Percentiles rank a stretch among this genome's conserved stretches.
These are phyloP conservation scores for Fusarium abutilonis DNA, from an alignment of 2,329 filamentous ascomycete species.

Conservation along the genomic window DNA sequence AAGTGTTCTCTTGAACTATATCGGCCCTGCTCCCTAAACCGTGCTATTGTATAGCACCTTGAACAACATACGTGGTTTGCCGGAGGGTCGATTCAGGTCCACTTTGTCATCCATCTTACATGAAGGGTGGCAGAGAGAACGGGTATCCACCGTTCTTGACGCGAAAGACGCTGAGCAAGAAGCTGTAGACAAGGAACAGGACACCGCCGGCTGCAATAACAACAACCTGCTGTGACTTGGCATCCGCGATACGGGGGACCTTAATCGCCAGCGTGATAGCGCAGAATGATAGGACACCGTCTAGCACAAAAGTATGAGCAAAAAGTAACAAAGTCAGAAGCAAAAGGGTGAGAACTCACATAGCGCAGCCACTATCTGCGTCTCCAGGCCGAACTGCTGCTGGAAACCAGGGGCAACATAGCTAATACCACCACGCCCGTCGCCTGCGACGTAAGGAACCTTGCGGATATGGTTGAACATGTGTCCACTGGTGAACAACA, in stretches of 20 bases:
- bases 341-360: constrained; percentile 68
- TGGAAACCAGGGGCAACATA: constrained; percentile 95
- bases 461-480: constrained; percentile 99
- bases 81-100: neutral
- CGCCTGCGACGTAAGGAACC: constrained; percentile 87
- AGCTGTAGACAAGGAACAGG: constrained; percentile 88
- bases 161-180: constrained; percentile 92
- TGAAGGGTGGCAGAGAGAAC: constrained; percentile 92
- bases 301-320: constrained; percentile 39
- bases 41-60: neutral
- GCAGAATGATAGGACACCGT: constrained; percentile 83
- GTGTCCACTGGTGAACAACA: constrained; percentile 94
- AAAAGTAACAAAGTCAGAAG: neutral
- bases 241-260: constrained; percentile 85
- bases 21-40: neutral
- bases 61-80: neutral
- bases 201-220: constrained; percentile 82
- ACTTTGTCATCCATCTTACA: constrained; percentile 54
- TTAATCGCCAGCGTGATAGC: constrained; percentile 92
- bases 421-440: constrained; percentile 84
- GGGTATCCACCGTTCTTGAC: constrained; percentile 95
- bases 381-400: constrained; percentile 93
- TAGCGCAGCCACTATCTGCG: constrained; percentile 91
- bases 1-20: neutral
- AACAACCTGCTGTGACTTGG: constrained; percentile 80